Base-by-base conservation (phyloP, 768 basidiomycete genomes). In the Macrolepiota fuliginosa region DNA sequence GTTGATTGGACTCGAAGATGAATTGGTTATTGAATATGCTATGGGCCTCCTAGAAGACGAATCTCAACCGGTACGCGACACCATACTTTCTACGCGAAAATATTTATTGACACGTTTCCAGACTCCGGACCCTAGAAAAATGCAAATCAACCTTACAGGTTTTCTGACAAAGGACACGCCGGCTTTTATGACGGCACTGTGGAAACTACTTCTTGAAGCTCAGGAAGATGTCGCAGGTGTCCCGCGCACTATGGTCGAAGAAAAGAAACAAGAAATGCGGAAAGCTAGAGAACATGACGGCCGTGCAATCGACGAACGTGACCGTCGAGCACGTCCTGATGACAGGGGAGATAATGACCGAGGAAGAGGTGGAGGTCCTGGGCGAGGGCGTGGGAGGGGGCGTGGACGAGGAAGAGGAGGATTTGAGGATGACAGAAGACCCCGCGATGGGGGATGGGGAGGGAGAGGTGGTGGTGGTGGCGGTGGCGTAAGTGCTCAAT, bases 11-110 rank as follows among this genome's bases (percentile, higher is more conserved):
- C 87, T 98, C 39, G 97, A 99, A 69, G 97, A 99, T 73, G 97
- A 99, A 71, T 89, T 99, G 46, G 89, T 98, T 45, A 88, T 98
- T 29, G 96, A 98, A 70, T 98, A 97, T 70, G 94, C 94, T 17
- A 93, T 94, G 87, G 94, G 94, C 17, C 80, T 98, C 19, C 77
- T 99, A 4, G 97, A 99, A 70, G 93, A 97, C 67, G 80, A 86
- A 52, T 81, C 84, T 15, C 84, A 90, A 65, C 89, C 91, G n/a
- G 95, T 96, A 64, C 65, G 89, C 72, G 0, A 29, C 50, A 47
- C 24, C 7, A 54, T 51, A 47, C 42, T 46, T 51, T 56, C 52
- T 32, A 1, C 29, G 15, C 24, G 40, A 45, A 12, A 24, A 25
- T 12, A 49, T 10, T 29, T 17, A 11, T 59, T 67, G 37, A 54